A percentile compares a stretch with the other conserved stretches of the same genome.
phyloP scores from a whole-genome alignment of 2,329 filamentous ascomycete genomes.

The Arachnomyces sp. region DNA sequence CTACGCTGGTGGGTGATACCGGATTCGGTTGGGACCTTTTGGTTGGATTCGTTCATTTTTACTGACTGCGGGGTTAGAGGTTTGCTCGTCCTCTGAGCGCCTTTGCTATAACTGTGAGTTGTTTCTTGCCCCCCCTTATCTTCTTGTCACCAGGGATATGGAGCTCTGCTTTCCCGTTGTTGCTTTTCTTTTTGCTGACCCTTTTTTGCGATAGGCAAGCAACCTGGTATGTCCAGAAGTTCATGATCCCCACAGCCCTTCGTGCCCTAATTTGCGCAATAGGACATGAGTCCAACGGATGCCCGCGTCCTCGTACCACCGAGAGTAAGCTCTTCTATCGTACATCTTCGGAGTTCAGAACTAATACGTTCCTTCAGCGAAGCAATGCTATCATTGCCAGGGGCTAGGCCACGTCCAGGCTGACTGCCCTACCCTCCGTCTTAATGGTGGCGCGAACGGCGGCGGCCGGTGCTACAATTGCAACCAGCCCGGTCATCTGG shows the following conservation, averaged over 20 bases:
- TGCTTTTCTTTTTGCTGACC: slow-evolving; percentile 13
- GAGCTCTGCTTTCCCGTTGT: background rate
- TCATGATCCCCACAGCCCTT: background rate
- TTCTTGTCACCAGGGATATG: slow-evolving; percentile 11
- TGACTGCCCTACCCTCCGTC: slow-evolving; percentile 90
- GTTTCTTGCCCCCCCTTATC: slow-evolving; percentile 7
- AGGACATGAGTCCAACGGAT: slow-evolving; percentile 96
- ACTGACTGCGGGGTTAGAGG: slow-evolving; percentile 59
- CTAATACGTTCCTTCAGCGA: slow-evolving; percentile 47
- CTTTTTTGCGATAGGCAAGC: slow-evolving; percentile 29
- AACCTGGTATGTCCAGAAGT: slow-evolving; percentile 33
- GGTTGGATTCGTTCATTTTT: slow-evolving; percentile 47
- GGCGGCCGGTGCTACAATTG: slow-evolving; percentile 90
- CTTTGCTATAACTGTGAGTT: slow-evolving; percentile 97
- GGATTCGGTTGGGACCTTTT: slow-evolving; percentile 21
- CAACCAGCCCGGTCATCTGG: slow-evolving; percentile 84
- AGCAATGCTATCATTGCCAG: slow-evolving; percentile 99
- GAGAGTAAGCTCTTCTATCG: slow-evolving; percentile 53
- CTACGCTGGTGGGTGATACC: slow-evolving; percentile 38
- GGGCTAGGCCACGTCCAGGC: slow-evolving; percentile 96
- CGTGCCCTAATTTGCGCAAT: slow-evolving; percentile 6
- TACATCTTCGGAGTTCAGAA: background rate
- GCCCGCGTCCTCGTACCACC: slow-evolving; percentile 90
- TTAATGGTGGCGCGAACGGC: slow-evolving; percentile 69
- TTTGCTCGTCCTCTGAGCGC: slow-evolving; percentile 94